Evolutionary conservation across 1,139 yeast genomes (phyloP).

Genomic region (Saccharomyces hybrid): DNA sequence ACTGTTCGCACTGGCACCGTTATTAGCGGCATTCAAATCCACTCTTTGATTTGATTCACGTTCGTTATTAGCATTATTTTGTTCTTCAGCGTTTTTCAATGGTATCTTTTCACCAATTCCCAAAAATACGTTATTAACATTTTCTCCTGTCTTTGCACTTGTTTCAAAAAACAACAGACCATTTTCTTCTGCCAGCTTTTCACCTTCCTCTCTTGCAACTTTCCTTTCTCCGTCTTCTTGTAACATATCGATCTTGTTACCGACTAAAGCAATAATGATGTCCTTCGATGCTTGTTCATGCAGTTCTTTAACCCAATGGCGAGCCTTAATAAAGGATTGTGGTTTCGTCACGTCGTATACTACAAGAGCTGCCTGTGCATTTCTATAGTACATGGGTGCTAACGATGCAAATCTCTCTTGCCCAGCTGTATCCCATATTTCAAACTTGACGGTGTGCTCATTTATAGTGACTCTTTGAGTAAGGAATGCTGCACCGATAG

Average conservation of each 20-base stretch:
- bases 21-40: constrained; percentile 2
- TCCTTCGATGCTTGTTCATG: constrained; percentile 92
- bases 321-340: constrained; percentile 94
- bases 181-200: constrained; percentile 73
- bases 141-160: constrained; percentile 86
- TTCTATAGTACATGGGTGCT: constrained; percentile 96
- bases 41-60: constrained; percentile 3
- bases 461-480: constrained; percentile 93
- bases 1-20: constrained; percentile 2
- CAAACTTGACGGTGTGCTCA: constrained; percentile 85
- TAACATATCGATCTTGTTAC: constrained; percentile 78
- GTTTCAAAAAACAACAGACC: constrained; percentile 88
- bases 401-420: constrained; percentile 94
- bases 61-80: constrained; percentile 1
- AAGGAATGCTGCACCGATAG: constrained; percentile 94
- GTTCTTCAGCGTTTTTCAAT: constrained; percentile 3
- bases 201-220: constrained; percentile 84
- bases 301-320: constrained; percentile 96
- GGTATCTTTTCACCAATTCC: constrained; percentile 66
- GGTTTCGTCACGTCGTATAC: constrained; percentile 96
- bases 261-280: constrained; percentile 87
- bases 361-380: constrained; percentile 96
- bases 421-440: constrained; percentile 99
- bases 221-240: constrained; percentile 48
- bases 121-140: constrained; percentile 85